Conservation (phyloP, 345 rosid species). For the Xanthoceras sorbifolium region DNA sequence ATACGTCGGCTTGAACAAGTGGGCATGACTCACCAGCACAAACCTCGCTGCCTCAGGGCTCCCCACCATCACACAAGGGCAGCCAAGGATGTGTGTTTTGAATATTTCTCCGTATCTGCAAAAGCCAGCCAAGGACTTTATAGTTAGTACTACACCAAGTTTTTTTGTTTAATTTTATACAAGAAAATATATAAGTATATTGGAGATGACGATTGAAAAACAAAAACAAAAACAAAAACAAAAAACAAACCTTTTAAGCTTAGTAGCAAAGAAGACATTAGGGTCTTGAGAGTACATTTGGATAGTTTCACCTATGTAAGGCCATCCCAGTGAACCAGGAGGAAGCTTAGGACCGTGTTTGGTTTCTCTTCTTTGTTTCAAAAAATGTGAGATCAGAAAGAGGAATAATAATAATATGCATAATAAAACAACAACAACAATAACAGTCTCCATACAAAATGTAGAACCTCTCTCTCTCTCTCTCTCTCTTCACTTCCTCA, state of each 20-base stretch:
- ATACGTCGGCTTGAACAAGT: conserved; percentile 86
- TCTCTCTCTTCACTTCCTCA: not conserved
- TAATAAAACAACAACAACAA: conserved; percentile 11
- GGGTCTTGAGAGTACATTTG: conserved; percentile 86
- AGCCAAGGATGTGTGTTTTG: conserved; percentile 75
- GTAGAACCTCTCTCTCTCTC: conserved; percentile 9
- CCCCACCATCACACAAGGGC: conserved; percentile 83
- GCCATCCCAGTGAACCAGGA: conserved; percentile 93
- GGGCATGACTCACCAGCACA: conserved; percentile 75
- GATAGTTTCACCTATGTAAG: conserved; percentile 77
- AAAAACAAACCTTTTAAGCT: conserved; percentile 52
- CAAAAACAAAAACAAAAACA: not conserved
- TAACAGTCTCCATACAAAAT: conserved; percentile 40
- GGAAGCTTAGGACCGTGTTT: conserved; percentile 55
- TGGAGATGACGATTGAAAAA: not conserved
- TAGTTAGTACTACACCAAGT: not conserved
- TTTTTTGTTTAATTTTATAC: not conserved
- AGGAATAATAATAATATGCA: conserved; percentile 29
- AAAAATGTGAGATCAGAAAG: conserved; percentile 35
- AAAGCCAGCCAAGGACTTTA: conserved; percentile 1
- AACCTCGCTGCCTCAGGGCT: conserved; percentile 80
- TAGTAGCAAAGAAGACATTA: conserved; percentile 59
- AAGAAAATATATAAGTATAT: not conserved
- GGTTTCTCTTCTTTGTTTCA: conserved; percentile 23
- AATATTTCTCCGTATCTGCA: conserved; percentile 81